Evolutionary conservation across 2,329 filamentous ascomycete genomes (phyloP).

Genomic region (Sporothrix variecibatus): DNA sequence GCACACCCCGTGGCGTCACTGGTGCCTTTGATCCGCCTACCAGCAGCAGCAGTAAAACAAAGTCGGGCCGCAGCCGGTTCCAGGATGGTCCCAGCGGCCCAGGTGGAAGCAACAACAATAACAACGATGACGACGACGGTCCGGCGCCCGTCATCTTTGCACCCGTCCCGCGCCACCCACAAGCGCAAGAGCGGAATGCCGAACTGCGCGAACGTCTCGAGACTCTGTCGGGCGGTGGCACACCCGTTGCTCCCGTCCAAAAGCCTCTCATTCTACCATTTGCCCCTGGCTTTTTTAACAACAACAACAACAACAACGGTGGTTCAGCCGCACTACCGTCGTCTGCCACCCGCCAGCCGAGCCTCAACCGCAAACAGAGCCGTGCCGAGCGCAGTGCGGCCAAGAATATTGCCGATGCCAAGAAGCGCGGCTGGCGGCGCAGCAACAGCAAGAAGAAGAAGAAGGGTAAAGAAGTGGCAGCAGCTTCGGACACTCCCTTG

Average conservation of each 20-base stretch:
- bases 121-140: background rate
- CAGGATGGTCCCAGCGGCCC: background rate
- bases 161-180: slow-evolving; percentile 55
- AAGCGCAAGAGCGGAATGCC: slow-evolving; percentile 40
- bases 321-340: slow-evolving; percentile 37
- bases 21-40: slow-evolving; percentile 54
- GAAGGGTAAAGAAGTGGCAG: slow-evolving; percentile 36
- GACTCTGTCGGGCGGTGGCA: slow-evolving; percentile 51
- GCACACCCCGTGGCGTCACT: slow-evolving; percentile 57
- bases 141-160: slow-evolving; percentile 49
- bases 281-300: background rate
- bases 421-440: slow-evolving; percentile 55
- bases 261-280: slow-evolving; percentile 37
- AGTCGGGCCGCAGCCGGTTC: background rate
- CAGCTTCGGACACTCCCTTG: background rate
- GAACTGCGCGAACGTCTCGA: slow-evolving; percentile 55
- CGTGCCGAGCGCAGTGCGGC: slow-evolving; percentile 62
- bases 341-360: slow-evolving; percentile 41
- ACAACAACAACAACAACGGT: background rate
- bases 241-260: slow-evolving; percentile 8
- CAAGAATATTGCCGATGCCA: slow-evolving; percentile 64
- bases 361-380: slow-evolving; percentile 52
- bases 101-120: background rate
- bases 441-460: slow-evolving; percentile 45
- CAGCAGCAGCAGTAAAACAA: slow-evolving; percentile 33